A percentile compares a stretch with the other conserved stretches of the same genome.
phyloP scores from a whole-genome alignment of 2,329 filamentous ascomycete species.

The Leptographium wingfieldii region DNA sequence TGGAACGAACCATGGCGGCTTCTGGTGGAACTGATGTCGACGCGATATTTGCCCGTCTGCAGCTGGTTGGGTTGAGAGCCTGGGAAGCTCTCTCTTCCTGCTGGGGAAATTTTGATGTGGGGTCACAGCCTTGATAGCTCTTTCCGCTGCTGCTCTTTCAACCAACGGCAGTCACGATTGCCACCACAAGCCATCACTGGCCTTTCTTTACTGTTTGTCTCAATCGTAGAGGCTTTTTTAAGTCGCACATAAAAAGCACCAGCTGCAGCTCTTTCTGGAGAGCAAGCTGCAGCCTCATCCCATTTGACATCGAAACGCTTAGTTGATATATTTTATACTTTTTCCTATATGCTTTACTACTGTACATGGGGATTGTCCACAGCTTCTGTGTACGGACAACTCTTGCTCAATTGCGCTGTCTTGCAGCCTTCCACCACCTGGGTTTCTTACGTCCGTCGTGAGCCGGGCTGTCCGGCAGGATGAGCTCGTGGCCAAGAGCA shows the following conservation, averaged over 20 bases:
- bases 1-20: background rate
- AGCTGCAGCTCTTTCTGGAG: no score
- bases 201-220: no score
- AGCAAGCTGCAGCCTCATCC: background rate
- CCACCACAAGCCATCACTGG: no score
- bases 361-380: background rate
- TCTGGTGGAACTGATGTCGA: background rate
- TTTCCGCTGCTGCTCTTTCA: background rate
- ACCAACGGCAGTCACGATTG: background rate
- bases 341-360: background rate
- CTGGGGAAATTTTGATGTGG: conserved; percentile 5
- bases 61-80: background rate
- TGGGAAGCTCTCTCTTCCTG: background rate
- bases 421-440: background rate
- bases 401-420: background rate
- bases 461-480: background rate
- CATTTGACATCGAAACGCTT: background rate
- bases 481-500: background rate
- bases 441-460: background rate
- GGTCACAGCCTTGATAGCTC: conserved; percentile 4
- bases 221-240: no score
- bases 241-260: no score
- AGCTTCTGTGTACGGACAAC: background rate
- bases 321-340: background rate
- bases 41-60: background rate